Base-by-base conservation (phyloP, 768 basidiomycete species). In the Udeniomyces megalosporus region DNA sequence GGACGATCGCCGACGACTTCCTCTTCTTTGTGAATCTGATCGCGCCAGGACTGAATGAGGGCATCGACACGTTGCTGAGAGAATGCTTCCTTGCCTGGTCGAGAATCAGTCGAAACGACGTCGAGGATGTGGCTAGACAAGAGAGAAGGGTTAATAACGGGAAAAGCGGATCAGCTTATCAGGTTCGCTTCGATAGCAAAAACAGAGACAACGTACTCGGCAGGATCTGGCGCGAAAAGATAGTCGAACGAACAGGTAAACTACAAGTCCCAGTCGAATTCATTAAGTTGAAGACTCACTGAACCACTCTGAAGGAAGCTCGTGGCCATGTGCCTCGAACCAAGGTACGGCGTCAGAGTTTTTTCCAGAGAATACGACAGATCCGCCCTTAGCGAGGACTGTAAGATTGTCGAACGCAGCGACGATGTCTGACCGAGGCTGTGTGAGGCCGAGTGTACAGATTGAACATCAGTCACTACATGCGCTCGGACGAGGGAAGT, bases 71-170 rank as follows among this genome's bases (percentile, higher is more conserved):
- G 53, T 5, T 29, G 7, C 11, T 61, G 52, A 4, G 70, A 71
- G 2, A 44, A 32, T 4, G 68, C 62, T 49, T 69, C 64, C 2
- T 65, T 62, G 3, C 58, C 47, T 2, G 65, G 64, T 4, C 72
- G 67, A 20, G 70, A 32, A 42, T 73, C 72, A 17, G 71, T 64
- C 1, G 72, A 75, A 55, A 83, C 74, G 63, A 82, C 75, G 67
- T 80, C 80, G 70, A 84, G 77, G 0, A 81, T 79, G 59, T 82
- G 81, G 66, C 60, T 61, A 42, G 12, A 20, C 11, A 50, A 6
- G 12, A 24, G 58, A 34, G n/a, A 12, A 31, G 5, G 4, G 26
- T 15, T n/a, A 28, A 42, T 14, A 22, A 60, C 17, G 26, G 17
- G 34, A 2, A 3, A 26, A 12, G 12, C 15, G 47, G n/a, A n/a